Base-by-base conservation (phyloP, 495 filamentous ascomycete species). In the Aspergillus incahuasiensis region DNA sequence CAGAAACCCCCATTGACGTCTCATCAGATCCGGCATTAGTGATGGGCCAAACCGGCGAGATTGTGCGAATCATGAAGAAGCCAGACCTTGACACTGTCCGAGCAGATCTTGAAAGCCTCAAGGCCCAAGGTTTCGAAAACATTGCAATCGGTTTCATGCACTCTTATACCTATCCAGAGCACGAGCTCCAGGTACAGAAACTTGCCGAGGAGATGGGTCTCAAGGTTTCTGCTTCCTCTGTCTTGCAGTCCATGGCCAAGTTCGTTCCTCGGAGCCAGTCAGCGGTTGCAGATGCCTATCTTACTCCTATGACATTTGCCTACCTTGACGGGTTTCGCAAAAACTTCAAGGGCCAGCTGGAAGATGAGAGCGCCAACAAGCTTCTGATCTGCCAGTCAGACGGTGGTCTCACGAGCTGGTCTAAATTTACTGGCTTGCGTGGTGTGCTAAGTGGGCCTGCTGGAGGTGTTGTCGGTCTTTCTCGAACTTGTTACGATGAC, bases 251-350 rank as follows among this genome's bases (percentile, higher is more conserved):
- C 22, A 95, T 94, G 89, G 95, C 75, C 44, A 73, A 73, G 48
- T 63, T 77, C 30, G 68, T 75, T 24, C 85, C 91, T 18, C 76
- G 92, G 49, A 90, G 88, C 13, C 92, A 88, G 0, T 92, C 88
- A 15, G 88, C 91, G 15, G 91, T 88, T 53, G 90, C 90, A 13
- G 91, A 96, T 70, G 91, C 92, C 5, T 96, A 96, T 66, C 79
- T 96, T 5, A 95, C 91, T 3, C 91, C 91, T 0, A 86, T 89
- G 16, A 95, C 95, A 59, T 86, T 88, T 67, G 86, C 89, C 64
- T 96, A 96, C 68, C 90, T 95, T 56, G 75, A 81, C 9, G 88
- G 88, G 2, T 95, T 97, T 61, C 81, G 86, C 42, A 59, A 68
- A 1, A 75, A 73, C 3, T 81, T 82, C 56, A 63, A 72, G 47